A percentile compares a stretch with the other conserved stretches of the same genome.
Evolutionary conservation across 768 basidiomycete genomes (phyloP).

Genomic region (Leucocoprinus sp.): DNA sequence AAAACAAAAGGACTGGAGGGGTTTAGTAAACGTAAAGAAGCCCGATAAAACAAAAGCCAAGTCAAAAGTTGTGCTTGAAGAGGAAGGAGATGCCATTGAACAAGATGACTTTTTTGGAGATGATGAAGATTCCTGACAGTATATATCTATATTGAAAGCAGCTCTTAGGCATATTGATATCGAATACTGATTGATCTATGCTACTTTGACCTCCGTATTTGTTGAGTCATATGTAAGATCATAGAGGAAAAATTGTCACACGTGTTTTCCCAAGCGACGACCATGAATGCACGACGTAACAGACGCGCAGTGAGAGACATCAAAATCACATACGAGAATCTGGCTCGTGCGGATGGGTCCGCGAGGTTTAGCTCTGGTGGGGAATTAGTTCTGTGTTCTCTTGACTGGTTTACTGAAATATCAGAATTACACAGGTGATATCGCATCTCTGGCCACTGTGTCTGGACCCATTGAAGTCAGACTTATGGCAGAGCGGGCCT

Average conservation of each 20-base stretch:
- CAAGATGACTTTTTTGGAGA: conserved; percentile 36
- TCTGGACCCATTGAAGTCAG: conserved; percentile 80
- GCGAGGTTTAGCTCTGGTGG: conserved; percentile 62
- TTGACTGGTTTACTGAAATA: conserved; percentile 7
- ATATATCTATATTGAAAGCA: too few species aligned
- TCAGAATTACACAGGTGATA: conserved; percentile 22
- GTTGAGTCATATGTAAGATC: too few species aligned
- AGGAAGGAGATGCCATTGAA: conserved; percentile 15
- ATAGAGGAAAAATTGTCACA: too few species aligned
- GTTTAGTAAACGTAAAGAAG: conserved; percentile 1
- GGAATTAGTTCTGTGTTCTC: conserved; percentile 12
- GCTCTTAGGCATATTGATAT: too few species aligned
- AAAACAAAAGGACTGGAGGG: conserved; percentile 8
- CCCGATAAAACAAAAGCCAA: conserved; percentile 1
- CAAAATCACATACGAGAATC: conserved; percentile 43
- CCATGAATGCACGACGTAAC: conserved; percentile 23
- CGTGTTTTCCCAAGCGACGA: background rate
- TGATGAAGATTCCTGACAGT: conserved; percentile 18
- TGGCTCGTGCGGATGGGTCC: conserved; percentile 72
- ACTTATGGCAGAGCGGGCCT: conserved; percentile 58
- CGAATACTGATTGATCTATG: too few species aligned
- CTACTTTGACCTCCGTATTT: too few species aligned
- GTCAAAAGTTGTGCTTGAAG: conserved; percentile 8
- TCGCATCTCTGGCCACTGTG: conserved; percentile 55
- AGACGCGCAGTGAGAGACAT: conserved; percentile 32